These are phyloP conservation scores for Blastobotrys elegans DNA, from an alignment of 1,139 yeast genomes.

Conservation along the genomic window DNA sequence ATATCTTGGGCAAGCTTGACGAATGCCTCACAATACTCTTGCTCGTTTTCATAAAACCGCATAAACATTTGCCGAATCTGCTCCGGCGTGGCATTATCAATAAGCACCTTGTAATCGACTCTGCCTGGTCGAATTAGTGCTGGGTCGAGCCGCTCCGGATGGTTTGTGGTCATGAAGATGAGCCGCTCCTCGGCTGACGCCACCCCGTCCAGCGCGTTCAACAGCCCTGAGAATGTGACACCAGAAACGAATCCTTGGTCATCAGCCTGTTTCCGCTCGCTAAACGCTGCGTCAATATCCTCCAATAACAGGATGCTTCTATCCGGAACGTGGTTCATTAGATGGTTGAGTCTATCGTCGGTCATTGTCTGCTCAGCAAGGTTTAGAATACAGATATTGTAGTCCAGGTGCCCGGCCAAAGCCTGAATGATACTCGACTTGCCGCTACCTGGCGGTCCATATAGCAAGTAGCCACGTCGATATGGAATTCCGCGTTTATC, in stretches of 20 bases:
- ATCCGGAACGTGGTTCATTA: constrained; percentile 94
- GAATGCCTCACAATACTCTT: constrained; percentile 57
- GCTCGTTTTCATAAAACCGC: constrained; percentile 73
- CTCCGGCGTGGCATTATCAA: constrained; percentile 77
- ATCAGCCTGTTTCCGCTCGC: constrained; percentile 66
- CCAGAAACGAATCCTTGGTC: constrained; percentile 72
- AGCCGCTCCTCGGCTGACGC: constrained; percentile 96
- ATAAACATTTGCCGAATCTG: constrained; percentile 82
- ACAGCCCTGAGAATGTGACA: constrained; percentile 89
- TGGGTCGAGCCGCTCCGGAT: constrained; percentile 84
- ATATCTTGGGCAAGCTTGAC: constrained; percentile 47
- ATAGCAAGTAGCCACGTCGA: constrained; percentile 85
- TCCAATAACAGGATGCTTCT: constrained; percentile 79
- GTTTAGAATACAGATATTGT: constrained; percentile 88
- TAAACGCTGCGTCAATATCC: constrained; percentile 95
- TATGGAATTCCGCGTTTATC: constrained; percentile 95
- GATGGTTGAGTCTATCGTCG: constrained; percentile 87
- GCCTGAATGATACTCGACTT: constrained; percentile 96
- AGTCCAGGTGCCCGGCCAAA: constrained; percentile 91
- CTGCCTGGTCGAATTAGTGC: constrained; percentile 85
- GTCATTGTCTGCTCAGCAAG: constrained; percentile 86
- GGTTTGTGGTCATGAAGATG: constrained; percentile 97
- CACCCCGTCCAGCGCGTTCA: constrained; percentile 97
- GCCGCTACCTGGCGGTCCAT: constrained; percentile 99
- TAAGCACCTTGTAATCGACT: constrained; percentile 74